Evolutionary conservation across 352 stramenopile species (phyloP).

Genomic region (Globisporangium abappressorium): DNA sequence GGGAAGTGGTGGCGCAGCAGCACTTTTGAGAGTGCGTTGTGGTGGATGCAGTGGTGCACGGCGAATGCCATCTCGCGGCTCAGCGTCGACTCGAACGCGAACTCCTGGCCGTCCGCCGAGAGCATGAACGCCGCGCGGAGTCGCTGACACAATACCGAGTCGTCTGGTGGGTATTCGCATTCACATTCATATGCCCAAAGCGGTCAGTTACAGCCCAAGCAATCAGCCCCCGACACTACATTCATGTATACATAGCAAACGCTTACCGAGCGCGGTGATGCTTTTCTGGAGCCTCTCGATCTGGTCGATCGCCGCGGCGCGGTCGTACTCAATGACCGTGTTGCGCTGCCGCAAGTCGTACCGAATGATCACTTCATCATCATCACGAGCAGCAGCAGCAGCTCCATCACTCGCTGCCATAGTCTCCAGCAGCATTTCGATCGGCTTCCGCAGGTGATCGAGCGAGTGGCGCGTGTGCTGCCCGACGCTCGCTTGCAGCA

Average conservation of each 20-base stretch:
- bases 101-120: slow-evolving; percentile 62
- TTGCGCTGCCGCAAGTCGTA: slow-evolving; percentile 75
- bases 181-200: neutral
- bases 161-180: slow-evolving; percentile 8
- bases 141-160: slow-evolving; percentile 16
- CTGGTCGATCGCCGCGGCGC: slow-evolving; percentile 42
- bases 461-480: slow-evolving; percentile 80
- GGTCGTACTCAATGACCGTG: slow-evolving; percentile 65
- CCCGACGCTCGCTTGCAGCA: slow-evolving; percentile 58
- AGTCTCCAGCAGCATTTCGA: slow-evolving; percentile 31
- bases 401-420: neutral
- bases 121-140: slow-evolving; percentile 78
- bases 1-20: slow-evolving; percentile 72
- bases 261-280: slow-evolving; percentile 26
- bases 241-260: too few species aligned
- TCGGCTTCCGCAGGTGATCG: slow-evolving; percentile 71
- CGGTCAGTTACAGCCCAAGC: neutral
- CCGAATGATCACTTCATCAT: slow-evolving; percentile 28
- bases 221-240: too few species aligned
- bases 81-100: slow-evolving; percentile 68
- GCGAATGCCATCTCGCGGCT: slow-evolving; percentile 79
- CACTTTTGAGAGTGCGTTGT: slow-evolving; percentile 80
- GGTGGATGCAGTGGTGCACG: slow-evolving; percentile 85
- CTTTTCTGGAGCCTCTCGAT: slow-evolving; percentile 48
- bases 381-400: slow-evolving; percentile 3